Percentiles rank a stretch among this genome's conserved stretches.
Conservation (phyloP, 257 asterid species). For the Primulina tabacum region DNA sequence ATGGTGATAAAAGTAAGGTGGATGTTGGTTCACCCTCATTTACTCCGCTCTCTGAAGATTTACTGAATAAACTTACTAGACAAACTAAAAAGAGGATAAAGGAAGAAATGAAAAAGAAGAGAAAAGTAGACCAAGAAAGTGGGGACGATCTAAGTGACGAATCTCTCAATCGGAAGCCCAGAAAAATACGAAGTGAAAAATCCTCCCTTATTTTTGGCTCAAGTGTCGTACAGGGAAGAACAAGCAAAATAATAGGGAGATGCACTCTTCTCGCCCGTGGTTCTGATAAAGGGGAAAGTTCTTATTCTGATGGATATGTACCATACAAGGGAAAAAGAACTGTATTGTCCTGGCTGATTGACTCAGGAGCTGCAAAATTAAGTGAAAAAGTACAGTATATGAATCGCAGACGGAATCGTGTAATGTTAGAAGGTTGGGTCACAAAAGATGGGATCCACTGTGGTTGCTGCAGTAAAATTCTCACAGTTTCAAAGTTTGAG, state of each 20-base stretch:
- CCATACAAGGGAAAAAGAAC: conserved; percentile 87
- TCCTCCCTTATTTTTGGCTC: conserved; percentile 29
- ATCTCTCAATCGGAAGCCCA: conserved; percentile 37
- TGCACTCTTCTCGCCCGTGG: conserved; percentile 80
- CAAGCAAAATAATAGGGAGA: conserved; percentile 66
- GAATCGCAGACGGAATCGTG: conserved; percentile 73
- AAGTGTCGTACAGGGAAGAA: conserved; percentile 55
- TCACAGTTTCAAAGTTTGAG: conserved; percentile 89
- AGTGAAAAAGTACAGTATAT: conserved; percentile 90
- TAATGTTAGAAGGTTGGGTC: conserved; percentile 92
- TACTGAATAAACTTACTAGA: conserved; percentile 80
- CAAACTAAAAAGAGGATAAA: conserved; percentile 85
- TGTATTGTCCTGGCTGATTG: conserved; percentile 82
- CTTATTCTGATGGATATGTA: conserved; percentile 68
- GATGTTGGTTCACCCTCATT: conserved; percentile 53
- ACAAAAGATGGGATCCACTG: conserved; percentile 95
- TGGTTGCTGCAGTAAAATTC: conserved; percentile 96
- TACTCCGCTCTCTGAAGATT: conserved; percentile 71
- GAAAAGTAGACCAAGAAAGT: conserved; percentile 40
- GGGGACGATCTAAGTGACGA: conserved; percentile 41
- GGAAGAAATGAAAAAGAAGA: conserved; percentile 75
- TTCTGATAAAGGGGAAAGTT: conserved; percentile 53
- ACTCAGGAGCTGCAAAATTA: conserved; percentile 57
- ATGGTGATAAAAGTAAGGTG: conserved; percentile 33
- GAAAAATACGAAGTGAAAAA: conserved; percentile 38